Conservation (phyloP, 306 rosid genomes). For the Boehmeria nivea region DNA sequence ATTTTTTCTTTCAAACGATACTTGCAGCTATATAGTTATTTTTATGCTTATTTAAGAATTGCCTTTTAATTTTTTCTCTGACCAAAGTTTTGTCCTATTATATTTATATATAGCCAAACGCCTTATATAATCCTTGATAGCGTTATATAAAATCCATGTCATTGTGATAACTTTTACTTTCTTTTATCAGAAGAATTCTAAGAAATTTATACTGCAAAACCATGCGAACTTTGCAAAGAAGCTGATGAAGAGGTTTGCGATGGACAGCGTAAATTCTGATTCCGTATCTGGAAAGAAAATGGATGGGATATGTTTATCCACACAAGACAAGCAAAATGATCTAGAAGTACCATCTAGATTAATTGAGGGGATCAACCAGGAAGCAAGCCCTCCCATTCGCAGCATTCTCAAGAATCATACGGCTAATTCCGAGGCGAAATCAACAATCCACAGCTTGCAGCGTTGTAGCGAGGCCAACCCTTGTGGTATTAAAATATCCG, state of each 20-base stretch:
- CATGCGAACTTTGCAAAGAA: conserved; percentile 37
- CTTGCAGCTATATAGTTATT: no score
- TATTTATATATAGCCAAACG: no score
- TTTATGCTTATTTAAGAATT: no score
- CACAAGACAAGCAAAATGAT: conserved; percentile 35
- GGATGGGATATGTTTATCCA: conserved; percentile 32
- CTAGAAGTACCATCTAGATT: conserved; percentile 19
- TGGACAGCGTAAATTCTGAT: conserved; percentile 28
- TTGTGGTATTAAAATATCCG: conserved; percentile 28
- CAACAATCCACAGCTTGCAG: conserved; percentile 28
- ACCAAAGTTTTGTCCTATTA: no score
- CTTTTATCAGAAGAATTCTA: conserved; percentile 46
- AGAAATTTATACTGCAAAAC: conserved; percentile 36
- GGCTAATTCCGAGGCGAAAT: conserved; percentile 33
- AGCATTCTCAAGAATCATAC: conserved; percentile 52
- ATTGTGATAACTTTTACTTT: no score
- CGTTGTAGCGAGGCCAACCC: conserved; percentile 35
- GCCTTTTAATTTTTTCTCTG: no score
- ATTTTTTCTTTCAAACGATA: no score
- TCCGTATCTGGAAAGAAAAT: conserved; percentile 39
- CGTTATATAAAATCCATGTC: no score
- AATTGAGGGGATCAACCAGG: conserved; percentile 33
- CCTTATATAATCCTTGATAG: no score
- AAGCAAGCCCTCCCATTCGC: conserved; percentile 33
- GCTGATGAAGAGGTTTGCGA: conserved; percentile 22